Conservation (phyloP, 2,329 filamentous ascomycete species). For the Corynespora cassiicola region DNA sequence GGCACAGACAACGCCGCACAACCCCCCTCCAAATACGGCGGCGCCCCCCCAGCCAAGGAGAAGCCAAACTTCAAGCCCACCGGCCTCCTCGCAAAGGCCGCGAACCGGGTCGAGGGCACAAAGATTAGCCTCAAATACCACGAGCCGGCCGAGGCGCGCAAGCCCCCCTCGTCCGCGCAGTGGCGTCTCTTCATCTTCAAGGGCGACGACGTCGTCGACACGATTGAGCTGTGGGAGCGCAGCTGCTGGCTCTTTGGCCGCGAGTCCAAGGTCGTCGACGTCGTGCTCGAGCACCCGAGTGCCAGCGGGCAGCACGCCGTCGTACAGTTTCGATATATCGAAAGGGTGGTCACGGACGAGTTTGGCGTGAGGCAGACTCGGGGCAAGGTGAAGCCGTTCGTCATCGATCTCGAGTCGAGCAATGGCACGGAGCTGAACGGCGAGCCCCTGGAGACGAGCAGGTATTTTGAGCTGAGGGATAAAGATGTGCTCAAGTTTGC, state of each 20-base stretch:
- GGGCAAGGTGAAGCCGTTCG: constrained; percentile 71
- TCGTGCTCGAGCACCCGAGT: constrained; percentile 86
- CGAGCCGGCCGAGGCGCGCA: constrained; percentile 90
- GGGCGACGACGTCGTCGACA: constrained; percentile 78
- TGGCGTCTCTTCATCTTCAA: constrained; percentile 98
- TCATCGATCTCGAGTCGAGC: constrained; percentile 91
- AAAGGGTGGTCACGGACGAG: constrained; percentile 85
- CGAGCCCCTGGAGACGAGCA: constrained; percentile 72
- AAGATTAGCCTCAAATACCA: constrained; percentile 91
- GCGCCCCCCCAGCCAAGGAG: constrained; percentile 68
- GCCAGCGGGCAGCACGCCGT: constrained; percentile 96
- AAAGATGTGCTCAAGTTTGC: constrained; percentile 92
- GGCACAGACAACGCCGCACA: constrained; percentile 38
- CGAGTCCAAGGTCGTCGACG: constrained; percentile 80
- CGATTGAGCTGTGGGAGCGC: constrained; percentile 74
- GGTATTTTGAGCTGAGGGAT: constrained; percentile 85
- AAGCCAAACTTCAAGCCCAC: constrained; percentile 86
- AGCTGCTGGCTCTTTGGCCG: constrained; percentile 93
- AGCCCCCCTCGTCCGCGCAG: constrained; percentile 75
- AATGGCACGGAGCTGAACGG: constrained; percentile 89
- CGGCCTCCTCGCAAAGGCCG: constrained; percentile 84
- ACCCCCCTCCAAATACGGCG: constrained; percentile 38
- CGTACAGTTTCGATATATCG: constrained; percentile 87
- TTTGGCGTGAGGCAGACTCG: constrained; percentile 59
- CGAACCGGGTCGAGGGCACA: constrained; percentile 80